Base-by-base conservation (phyloP, 495 filamentous ascomycete species). In the Hyaloscypha variabilis region DNA sequence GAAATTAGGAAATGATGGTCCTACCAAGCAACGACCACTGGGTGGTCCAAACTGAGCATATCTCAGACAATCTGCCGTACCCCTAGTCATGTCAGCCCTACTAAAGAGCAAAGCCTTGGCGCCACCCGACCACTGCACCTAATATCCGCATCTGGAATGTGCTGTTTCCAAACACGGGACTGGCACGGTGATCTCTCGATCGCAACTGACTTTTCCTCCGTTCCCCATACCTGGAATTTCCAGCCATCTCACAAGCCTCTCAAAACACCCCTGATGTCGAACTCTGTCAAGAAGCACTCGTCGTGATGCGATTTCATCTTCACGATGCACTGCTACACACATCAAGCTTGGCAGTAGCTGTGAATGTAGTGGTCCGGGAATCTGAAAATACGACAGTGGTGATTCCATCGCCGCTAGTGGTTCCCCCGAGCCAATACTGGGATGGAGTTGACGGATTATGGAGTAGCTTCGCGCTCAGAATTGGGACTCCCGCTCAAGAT, bases 391-490 rank as follows among this genome's bases (percentile, higher is more conserved):
- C 3, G 11, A 46, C 39, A 17, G 39, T 11, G 39, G 2, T 14
- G 6, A 19, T 46, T 46, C 51, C 51, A 25, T 54, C 51, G 2
- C 51, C 51, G 13, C 26, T 58, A 28, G 73, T 74, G 2, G 65
- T 71, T 63, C 71, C 63, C 17, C 70, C 72, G 54, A 78, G 68
- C 67, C 79, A 69, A 68, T 75, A 75, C 49, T 75, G 72, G 36
- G 64, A 55, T 24, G 78, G 78, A 49, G 75, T 75, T 56, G 75
- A 81, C 63, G 78, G 78, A n/a, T 57, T 63, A 23, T 81, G 78
- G 78, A 72, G 66, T 51, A 69, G 69, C 3, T 78, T 77, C 67
- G 60, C 67, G 28, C 21, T 81, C 31, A 66, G 72, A 42, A 72
- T 81, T 6, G 77, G 78, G 51, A 76, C 71, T 10, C 76, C 77